These are phyloP conservation scores for Epichloe typhina DNA, from an alignment of 2,329 filamentous ascomycete species.

Conservation along the genomic window DNA sequence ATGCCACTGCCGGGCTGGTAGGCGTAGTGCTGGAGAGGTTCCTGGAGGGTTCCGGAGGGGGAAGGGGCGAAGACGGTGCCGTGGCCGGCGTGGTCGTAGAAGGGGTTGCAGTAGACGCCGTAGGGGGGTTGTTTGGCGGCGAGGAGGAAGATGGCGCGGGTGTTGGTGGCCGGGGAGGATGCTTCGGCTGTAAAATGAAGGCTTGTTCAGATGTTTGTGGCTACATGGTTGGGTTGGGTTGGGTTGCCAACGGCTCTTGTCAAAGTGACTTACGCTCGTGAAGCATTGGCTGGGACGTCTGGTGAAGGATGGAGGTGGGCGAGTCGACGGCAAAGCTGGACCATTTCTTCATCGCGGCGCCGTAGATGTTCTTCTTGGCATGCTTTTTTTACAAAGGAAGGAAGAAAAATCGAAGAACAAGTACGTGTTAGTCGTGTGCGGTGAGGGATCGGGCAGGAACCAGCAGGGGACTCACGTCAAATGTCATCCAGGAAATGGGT, in stretches of 20 bases:
- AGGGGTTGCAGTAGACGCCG: constrained; percentile 78
- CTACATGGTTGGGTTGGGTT: too few species aligned
- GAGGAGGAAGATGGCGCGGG: constrained; percentile 78
- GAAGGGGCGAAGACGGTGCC: constrained; percentile 65
- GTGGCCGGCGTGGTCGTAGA: constrained; percentile 73
- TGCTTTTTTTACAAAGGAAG: constrained; percentile 37
- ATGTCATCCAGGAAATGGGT: constrained; percentile 89
- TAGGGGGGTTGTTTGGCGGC: constrained; percentile 67
- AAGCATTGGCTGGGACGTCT: constrained; percentile 60
- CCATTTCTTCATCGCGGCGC: constrained; percentile 90
- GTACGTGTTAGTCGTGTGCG: too few species aligned
- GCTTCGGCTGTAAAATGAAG: constrained; percentile 44
- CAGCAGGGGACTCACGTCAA: constrained; percentile 44
- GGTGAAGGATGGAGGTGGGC: constrained; percentile 63
- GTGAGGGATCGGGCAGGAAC: too few species aligned
- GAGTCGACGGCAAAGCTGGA: constrained; percentile 65
- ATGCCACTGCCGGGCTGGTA: constrained; percentile 60
- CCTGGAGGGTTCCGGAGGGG: constrained; percentile 38
- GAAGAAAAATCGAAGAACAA: too few species aligned
- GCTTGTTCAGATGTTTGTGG: too few species aligned
- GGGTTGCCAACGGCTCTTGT: too few species aligned
- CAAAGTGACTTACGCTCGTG: constrained; percentile 49
- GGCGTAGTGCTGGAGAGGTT: constrained; percentile 59
- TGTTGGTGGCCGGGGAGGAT: constrained; percentile 60
- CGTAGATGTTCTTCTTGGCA: constrained; percentile 72